Base-by-base conservation (phyloP, 495 filamentous ascomycete species). In the Achaetomiella virescens region DNA sequence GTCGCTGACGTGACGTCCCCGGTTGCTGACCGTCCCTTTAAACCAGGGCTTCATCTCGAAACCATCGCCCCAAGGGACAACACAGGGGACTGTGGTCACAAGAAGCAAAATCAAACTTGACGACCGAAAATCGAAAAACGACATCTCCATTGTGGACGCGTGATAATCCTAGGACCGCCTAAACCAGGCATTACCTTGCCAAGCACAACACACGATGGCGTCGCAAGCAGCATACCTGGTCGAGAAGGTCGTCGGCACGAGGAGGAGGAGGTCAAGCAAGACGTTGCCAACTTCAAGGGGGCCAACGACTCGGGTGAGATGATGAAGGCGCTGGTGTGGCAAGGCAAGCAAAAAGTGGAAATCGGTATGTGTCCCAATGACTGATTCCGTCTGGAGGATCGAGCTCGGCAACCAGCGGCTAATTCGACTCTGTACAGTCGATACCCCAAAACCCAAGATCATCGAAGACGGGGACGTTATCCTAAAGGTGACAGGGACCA, bases 401-500 rank as follows among this genome's bases (percentile, higher is more conserved):
- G 24, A 7, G 15, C 15, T 3, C 25, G 2, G 38, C 35, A 50
- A 54, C 11, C 25, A 11, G 15, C 37, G 5, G n/a, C 18, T 27
- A 33, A 44, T 38, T 33, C 21, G 45, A 18, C 14, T 53, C 17
- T 17, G 1, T 22, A 76, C 42, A 64, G 81, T 84, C 52, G 77
- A 88, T 31, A 79, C 79, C n/a, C 74, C 81, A 0, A 86, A 84
- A 60, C 89, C 90, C 1, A 78, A 72, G 48, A 78, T 95, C 54
- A 70, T 89, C 38, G 88, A 95, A 59, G 75, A 81, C 33, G 70
- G 73, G 31, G 91, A 96, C 66, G 89, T 90, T 14, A 88, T 97
- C 59, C 73, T 95, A 46, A 90, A 84, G 57, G 81, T 96, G 22
- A 96, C 91, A 0, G 89, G 90, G 1, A 85, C 78, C 54, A 96